These are phyloP conservation scores for Leccinum pachyderme DNA, from an alignment of 1,284 basidiomycete genomes.

Conservation along the genomic window DNA sequence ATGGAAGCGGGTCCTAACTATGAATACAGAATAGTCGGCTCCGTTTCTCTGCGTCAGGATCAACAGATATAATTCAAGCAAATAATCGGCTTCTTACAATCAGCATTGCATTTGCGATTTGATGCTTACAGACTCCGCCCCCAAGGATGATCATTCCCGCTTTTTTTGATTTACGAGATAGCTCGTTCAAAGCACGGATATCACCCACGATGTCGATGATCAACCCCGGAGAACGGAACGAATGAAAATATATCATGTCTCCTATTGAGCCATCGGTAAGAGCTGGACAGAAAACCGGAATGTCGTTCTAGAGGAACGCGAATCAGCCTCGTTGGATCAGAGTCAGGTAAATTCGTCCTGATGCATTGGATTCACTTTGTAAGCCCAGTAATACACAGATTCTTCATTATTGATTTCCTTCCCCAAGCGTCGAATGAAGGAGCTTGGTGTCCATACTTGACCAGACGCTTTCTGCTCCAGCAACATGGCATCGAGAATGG, in stretches of 20 bases:
- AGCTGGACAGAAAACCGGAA: slow-evolving; percentile 98
- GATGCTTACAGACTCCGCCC: slow-evolving; percentile 98
- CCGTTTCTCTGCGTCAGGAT: slow-evolving; percentile 77
- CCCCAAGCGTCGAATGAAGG: slow-evolving; percentile 88
- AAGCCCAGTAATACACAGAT: slow-evolving; percentile 98
- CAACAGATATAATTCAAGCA: not conserved
- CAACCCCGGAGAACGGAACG: slow-evolving; percentile 87
- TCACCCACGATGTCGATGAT: slow-evolving; percentile 94
- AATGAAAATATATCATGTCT: slow-evolving; percentile 99
- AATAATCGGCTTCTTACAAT: slow-evolving; percentile 60
- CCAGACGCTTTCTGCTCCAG: slow-evolving; percentile 78
- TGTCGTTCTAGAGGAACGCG: slow-evolving; percentile 73
- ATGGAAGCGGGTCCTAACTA: slow-evolving; percentile 50
- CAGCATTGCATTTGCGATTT: slow-evolving; percentile 99
- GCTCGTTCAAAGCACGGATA: slow-evolving; percentile 90
- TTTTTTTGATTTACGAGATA: slow-evolving; percentile 84
- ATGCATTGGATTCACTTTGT: slow-evolving; percentile 70
- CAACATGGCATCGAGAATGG: slow-evolving; percentile 91
- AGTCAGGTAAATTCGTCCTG: slow-evolving; percentile 13
- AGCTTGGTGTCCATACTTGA: slow-evolving; percentile 91
- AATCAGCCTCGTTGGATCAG: slow-evolving; percentile 28
- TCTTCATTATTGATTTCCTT: slow-evolving; percentile 97
- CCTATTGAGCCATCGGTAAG: slow-evolving; percentile 97
- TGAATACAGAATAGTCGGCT: slow-evolving; percentile 96
- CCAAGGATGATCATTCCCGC: slow-evolving; percentile 99